phyloP scores from a whole-genome alignment of 331 rosid genomes.

The Rosa hybrid region DNA sequence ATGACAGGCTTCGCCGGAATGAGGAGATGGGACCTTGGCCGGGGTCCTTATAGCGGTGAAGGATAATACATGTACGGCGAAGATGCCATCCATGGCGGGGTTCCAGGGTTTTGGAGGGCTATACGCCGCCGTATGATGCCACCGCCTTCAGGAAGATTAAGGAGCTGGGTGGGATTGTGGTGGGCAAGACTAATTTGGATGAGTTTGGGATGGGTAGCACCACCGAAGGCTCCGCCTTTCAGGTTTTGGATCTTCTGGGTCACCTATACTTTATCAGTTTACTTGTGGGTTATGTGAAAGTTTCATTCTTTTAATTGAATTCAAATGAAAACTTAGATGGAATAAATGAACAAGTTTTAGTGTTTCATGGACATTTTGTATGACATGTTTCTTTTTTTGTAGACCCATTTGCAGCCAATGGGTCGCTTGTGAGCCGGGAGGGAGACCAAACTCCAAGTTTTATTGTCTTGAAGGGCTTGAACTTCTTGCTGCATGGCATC shows the following conservation, averaged over 20 bases:
- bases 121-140: constrained; percentile 86
- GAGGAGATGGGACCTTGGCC: constrained; percentile 78
- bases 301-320: not conserved
- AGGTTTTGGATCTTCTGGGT: constrained; percentile 47
- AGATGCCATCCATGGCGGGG: too few species aligned
- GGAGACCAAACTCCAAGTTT: too few species aligned
- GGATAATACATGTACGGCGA: too few species aligned
- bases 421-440: too few species aligned
- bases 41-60: constrained; percentile 79
- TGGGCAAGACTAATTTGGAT: constrained; percentile 94
- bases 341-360: not conserved
- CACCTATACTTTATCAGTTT: not conserved
- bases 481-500: too few species aligned
- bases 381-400: too few species aligned
- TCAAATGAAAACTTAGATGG: not conserved
- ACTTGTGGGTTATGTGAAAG: not conserved
- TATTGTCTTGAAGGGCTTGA: too few species aligned
- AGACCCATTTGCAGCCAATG: too few species aligned
- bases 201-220: constrained; percentile 99
- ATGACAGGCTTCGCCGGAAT: constrained; percentile 43
- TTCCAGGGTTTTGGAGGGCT: constrained; percentile 65
- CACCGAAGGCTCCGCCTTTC: constrained; percentile 91
- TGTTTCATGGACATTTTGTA: too few species aligned
- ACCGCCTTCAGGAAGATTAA: constrained; percentile 73
- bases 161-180: constrained; percentile 77